These are phyloP conservation scores for Phialemonium atrogriseum DNA, from an alignment of 2,329 filamentous ascomycete species.

Conservation along the genomic window DNA sequence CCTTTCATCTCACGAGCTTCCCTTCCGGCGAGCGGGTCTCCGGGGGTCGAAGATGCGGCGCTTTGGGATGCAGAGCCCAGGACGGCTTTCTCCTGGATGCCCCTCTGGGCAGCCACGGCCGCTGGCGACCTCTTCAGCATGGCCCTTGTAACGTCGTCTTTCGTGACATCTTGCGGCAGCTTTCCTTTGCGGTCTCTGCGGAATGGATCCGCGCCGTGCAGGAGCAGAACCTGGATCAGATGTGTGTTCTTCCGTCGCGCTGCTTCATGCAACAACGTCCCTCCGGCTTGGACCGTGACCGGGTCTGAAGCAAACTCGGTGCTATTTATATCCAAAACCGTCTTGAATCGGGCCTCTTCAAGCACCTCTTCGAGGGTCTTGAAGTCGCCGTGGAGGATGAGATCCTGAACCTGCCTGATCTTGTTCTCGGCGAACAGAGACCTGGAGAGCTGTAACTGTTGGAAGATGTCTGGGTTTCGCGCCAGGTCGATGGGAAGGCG, in stretches of 20 bases:
- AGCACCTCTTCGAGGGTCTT: conserved; percentile 69
- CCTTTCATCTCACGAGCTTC: conserved; percentile 97
- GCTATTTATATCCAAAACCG: conserved; percentile 84
- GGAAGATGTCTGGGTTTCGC: conserved; percentile 89
- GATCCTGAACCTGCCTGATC: conserved; percentile 72
- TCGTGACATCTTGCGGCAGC: conserved; percentile 90
- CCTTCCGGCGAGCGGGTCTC: conserved; percentile 62
- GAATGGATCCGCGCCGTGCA: conserved; percentile 95
- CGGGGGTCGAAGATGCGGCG: conserved; percentile 40
- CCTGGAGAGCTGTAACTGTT: conserved; percentile 82
- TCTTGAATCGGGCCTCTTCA: conserved; percentile 78
- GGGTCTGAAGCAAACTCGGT: conserved; percentile 80
- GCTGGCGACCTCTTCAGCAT: conserved; percentile 93
- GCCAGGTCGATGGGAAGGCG: conserved; percentile 83
- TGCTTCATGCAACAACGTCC: conserved; percentile 87
- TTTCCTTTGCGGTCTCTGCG: conserved; percentile 91
- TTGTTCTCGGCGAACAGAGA: conserved; percentile 86
- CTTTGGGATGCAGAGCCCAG: conserved; percentile 64
- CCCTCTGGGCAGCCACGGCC: conserved; percentile 85
- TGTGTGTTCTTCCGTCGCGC: conserved; percentile 79
- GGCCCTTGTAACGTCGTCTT: conserved; percentile 79
- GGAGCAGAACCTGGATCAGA: conserved; percentile 79
- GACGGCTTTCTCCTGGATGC: conserved; percentile 95
- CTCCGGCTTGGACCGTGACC: conserved; percentile 70
- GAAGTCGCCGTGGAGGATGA: conserved; percentile 68